Percentiles rank a stretch among this genome's conserved stretches.
phyloP scores from a whole-genome alignment of 495 filamentous ascomycete species.

The Pseudoneurospora amorphoporcata region DNA sequence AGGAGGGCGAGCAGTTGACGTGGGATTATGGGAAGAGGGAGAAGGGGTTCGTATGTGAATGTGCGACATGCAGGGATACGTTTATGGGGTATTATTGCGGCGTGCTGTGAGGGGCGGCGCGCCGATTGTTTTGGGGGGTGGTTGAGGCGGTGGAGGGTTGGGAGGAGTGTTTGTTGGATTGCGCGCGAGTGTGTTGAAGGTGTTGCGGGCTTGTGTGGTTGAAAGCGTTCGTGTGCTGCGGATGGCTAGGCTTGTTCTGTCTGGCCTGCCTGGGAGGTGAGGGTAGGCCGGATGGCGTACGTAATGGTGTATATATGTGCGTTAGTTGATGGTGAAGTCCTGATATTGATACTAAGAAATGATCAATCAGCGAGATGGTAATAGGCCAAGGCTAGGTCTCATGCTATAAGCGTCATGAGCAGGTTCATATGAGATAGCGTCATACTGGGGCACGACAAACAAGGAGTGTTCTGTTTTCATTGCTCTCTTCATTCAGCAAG shows the following conservation, averaged over 20 bases:
- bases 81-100: slow-evolving; percentile 1
- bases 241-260: background rate
- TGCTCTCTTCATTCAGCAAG: background rate
- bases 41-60: slow-evolving; percentile 15
- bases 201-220: background rate
- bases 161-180: background rate
- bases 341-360: background rate
- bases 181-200: background rate
- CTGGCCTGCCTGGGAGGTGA: background rate
- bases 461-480: background rate
- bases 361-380: background rate
- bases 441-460: background rate
- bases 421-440: background rate
- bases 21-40: slow-evolving; percentile 17
- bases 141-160: background rate
- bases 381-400: background rate
- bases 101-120: slow-evolving; percentile 3
- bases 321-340: background rate
- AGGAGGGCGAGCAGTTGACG: slow-evolving; percentile 20
- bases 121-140: background rate
- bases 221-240: background rate
- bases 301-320: background rate
- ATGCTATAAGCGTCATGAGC: background rate
- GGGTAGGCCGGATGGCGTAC: background rate
- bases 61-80: slow-evolving; percentile 8